These are phyloP conservation scores for Candida boidinii DNA, from an alignment of 805 yeast genomes.

Conservation along the genomic window DNA sequence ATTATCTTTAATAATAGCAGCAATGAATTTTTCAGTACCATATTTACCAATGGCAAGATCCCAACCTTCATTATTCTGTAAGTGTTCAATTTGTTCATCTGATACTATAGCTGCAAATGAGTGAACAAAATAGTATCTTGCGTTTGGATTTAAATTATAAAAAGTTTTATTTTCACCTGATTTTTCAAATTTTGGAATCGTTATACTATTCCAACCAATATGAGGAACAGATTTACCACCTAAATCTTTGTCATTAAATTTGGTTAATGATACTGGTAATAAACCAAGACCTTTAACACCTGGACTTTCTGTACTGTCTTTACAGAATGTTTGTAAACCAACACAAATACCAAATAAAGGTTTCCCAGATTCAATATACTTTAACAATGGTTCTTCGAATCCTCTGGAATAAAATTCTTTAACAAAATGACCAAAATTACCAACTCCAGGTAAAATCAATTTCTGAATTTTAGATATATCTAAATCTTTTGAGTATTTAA, in stretches of 20 bases:
- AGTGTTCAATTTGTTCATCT: conserved; percentile 23
- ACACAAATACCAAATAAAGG: conserved; percentile 97
- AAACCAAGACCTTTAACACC: conserved; percentile 49
- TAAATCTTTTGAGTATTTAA: conserved; percentile 52
- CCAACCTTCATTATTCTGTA: conserved; percentile 41
- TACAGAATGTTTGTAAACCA: conserved; percentile 82
- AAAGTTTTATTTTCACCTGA: conserved; percentile 22
- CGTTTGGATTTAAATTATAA: conserved; percentile 56
- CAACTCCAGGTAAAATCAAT: conserved; percentile 92
- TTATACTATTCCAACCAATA: conserved; percentile 80
- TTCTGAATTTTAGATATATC: conserved; percentile 36
- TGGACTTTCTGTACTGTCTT: conserved; percentile 68
- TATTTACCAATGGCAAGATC: conserved; percentile 63
- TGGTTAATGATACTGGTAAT: conserved; percentile 42
- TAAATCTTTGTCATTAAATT: conserved; percentile 43
- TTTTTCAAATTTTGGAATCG: conserved; percentile 10
- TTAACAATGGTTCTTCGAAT: conserved; percentile 54
- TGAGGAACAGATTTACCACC: conserved; percentile 78
- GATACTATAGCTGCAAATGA: conserved; percentile 76
- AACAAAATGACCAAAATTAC: conserved; percentile 93
- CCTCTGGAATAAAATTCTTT: conserved; percentile 53
- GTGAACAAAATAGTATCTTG: conserved; percentile 90
- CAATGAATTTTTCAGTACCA: conserved; percentile 72
- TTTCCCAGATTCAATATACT: conserved; percentile 67
- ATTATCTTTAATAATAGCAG: conserved; percentile 71